These are phyloP conservation scores for Fusarium piperis DNA, from an alignment of 2,329 filamentous ascomycete genomes.

Conservation along the genomic window DNA sequence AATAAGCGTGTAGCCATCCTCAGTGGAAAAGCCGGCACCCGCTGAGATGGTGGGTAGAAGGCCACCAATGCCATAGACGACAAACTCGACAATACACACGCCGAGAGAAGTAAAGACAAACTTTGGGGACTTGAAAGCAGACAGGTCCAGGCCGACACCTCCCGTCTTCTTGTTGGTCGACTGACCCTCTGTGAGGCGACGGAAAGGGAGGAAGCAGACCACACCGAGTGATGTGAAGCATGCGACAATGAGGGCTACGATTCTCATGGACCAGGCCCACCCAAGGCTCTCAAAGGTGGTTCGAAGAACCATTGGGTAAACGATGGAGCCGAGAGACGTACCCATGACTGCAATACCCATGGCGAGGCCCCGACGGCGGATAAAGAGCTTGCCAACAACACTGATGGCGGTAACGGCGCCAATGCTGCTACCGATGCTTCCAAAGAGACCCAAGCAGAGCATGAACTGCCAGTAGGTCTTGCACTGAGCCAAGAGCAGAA, in stretches of 20 bases:
- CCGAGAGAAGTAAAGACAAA: constrained; percentile 52
- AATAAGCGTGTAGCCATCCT: constrained; percentile 54
- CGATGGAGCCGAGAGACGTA: constrained; percentile 42
- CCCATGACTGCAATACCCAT: constrained; percentile 32
- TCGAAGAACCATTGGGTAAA: constrained; percentile 46
- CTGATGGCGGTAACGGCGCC: constrained; percentile 47
- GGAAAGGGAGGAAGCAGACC: constrained; percentile 47
- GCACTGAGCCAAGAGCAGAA: constrained; percentile 57
- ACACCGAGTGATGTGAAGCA: constrained; percentile 39
- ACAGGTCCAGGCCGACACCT: constrained; percentile 45
- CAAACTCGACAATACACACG: constrained; percentile 57
- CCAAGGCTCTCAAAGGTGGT: constrained; percentile 40
- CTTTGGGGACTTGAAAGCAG: constrained; percentile 49
- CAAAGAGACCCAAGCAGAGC: constrained; percentile 53
- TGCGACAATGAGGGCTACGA: constrained; percentile 41
- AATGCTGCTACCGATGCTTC: constrained; percentile 53
- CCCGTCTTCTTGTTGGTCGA: neutral
- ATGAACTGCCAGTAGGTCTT: constrained; percentile 60
- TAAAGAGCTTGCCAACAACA: constrained; percentile 42
- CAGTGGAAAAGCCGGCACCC: constrained; percentile 41
- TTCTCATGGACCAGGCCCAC: constrained; percentile 46
- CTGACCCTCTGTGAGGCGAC: constrained; percentile 18
- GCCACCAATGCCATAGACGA: constrained; percentile 57
- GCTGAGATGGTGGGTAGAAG: constrained; percentile 57
- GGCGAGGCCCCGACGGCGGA: constrained; percentile 26